Percentiles rank a stretch among this genome's conserved stretches.
Conservation (phyloP, 73 alveolate genomes). For the Blepharisma japonicum region DNA sequence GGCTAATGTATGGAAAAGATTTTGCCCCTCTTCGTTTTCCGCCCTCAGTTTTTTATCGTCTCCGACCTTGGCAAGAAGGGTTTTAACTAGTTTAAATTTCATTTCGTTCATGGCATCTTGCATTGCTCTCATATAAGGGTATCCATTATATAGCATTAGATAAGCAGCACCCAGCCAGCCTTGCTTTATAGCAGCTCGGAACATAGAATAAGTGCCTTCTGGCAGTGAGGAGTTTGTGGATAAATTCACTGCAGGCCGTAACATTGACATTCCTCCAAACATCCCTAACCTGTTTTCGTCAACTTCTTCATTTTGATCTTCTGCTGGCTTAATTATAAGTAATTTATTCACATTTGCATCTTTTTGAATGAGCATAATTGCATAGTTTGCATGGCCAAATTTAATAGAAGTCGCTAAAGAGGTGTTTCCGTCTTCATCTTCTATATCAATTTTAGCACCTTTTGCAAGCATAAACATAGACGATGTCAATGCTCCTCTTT, state of each 20-base stretch:
- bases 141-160: constrained; percentile 54
- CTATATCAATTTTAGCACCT: constrained; percentile 41
- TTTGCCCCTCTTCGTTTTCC: constrained; percentile 49
- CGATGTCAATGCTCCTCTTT: constrained; percentile 60
- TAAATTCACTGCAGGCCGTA: no score
- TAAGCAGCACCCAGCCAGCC: constrained; percentile 71
- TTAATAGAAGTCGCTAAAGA: constrained; percentile 15
- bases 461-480: constrained; percentile 36
- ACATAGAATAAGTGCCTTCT: constrained; percentile 32
- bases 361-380: constrained; percentile 43
- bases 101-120: constrained; percentile 70
- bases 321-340: constrained; percentile 31
- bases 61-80: constrained; percentile 50
- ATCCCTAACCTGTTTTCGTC: not conserved
- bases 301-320: constrained; percentile 36
- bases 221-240: not conserved
- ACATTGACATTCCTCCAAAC: not conserved
- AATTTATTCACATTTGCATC: constrained; percentile 37
- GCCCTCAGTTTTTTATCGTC: constrained; percentile 44
- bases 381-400: constrained; percentile 40
- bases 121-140: constrained; percentile 58
- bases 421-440: constrained; percentile 36
- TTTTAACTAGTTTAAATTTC: constrained; percentile 58
- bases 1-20: constrained; percentile 63
- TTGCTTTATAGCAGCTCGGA: constrained; percentile 55